Evolutionary conservation across 768 basidiomycete genomes (phyloP).

Genomic region (Galerina marginata): DNA sequence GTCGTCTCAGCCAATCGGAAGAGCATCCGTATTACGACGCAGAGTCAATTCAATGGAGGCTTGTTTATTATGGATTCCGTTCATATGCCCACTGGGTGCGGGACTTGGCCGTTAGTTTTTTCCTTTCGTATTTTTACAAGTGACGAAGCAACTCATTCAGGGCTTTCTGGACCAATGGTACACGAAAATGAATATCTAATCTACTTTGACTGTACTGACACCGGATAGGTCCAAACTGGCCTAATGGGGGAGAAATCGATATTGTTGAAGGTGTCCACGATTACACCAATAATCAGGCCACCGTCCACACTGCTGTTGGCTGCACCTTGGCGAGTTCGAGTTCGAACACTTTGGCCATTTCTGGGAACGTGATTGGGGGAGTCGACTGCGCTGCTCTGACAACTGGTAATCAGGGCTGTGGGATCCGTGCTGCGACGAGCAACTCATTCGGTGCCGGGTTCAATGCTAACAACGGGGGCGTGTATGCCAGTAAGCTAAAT

Average conservation of each 20-base stretch:
- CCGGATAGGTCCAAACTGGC: constrained; percentile 63
- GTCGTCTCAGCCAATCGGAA: constrained; percentile 69
- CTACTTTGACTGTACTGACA: constrained; percentile 51
- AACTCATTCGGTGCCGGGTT: constrained; percentile 86
- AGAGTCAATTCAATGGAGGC: constrained; percentile 62
- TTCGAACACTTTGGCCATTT: constrained; percentile 53
- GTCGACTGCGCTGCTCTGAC: constrained; percentile 73
- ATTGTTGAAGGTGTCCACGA: constrained; percentile 85
- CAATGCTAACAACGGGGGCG: constrained; percentile 85
- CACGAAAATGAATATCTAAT: constrained; percentile 18
- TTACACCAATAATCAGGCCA: constrained; percentile 82
- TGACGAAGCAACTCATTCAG: constrained; percentile 34
- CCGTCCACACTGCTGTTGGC: constrained; percentile 78
- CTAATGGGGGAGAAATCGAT: constrained; percentile 76
- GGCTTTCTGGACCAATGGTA: constrained; percentile 56
- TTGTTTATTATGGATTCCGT: constrained; percentile 83
- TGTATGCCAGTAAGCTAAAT: constrained; percentile 81
- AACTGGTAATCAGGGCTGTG: constrained; percentile 84
- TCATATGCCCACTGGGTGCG: constrained; percentile 92
- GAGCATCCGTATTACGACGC: constrained; percentile 79
- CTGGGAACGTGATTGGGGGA: constrained; percentile 69
- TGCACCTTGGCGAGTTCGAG: constrained; percentile 63
- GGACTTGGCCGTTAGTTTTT: constrained; percentile 73
- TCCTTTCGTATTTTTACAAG: neutral
- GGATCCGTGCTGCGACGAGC: constrained; percentile 61